phyloP scores from a whole-genome alignment of 305 asterid genomes.

The Striga hermonthica region DNA sequence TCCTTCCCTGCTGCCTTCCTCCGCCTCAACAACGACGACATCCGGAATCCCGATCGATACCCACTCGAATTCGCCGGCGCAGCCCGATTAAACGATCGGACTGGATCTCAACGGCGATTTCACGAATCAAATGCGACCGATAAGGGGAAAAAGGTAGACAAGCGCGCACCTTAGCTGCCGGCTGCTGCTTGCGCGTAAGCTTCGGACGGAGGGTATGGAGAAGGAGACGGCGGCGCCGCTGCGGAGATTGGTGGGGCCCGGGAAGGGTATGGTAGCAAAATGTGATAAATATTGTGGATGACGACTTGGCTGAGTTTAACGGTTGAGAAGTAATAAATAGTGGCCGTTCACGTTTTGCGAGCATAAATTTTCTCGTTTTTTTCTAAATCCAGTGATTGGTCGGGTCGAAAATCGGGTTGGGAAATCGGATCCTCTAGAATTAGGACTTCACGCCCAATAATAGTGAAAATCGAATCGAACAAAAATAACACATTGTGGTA shows the following conservation, averaged over 20 bases:
- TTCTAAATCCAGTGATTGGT: not conserved
- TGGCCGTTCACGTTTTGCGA: not conserved
- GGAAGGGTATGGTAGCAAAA: constrained; percentile 5
- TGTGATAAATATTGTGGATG: not conserved
- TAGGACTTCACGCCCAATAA: no score
- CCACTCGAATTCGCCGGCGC: constrained; percentile 1
- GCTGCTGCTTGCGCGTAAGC: constrained; percentile 20
- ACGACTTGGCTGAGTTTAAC: constrained; percentile 17
- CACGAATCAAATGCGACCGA: not conserved
- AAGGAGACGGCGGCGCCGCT: constrained; percentile 28
- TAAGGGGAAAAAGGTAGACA: not conserved
- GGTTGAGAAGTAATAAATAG: constrained; percentile 8
- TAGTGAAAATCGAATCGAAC: no score
- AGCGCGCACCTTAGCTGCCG: constrained; percentile 16
- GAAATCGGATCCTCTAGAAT: no score
- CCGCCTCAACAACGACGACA: constrained; percentile 57
- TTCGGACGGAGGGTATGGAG: constrained; percentile 20
- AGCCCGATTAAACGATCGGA: constrained; percentile 11
- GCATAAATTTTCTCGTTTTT: not conserved
- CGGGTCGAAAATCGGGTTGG: constrained; percentile 3
- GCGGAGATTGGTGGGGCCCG: constrained; percentile 21
- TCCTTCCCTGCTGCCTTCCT: constrained; percentile 47
- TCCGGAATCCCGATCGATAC: constrained; percentile 8
- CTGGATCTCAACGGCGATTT: not conserved
- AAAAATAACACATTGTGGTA: no score